Percentiles rank a stretch among this genome's conserved stretches.
Conservation (phyloP, 164 flowering plant species). For the Umbilicus rupestris region DNA sequence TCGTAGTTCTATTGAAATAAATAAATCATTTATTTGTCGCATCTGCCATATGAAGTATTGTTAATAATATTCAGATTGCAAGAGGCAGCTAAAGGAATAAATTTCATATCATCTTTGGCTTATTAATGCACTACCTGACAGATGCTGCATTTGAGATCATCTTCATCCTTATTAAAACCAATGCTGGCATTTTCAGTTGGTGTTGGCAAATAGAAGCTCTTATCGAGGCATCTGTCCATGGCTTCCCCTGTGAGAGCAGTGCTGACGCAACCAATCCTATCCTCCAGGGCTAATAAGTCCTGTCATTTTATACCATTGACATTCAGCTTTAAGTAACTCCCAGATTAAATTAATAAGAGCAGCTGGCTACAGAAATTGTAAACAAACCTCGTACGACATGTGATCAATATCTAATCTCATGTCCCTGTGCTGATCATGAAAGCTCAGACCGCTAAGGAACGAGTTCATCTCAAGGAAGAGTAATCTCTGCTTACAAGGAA, state of each 20-base stretch:
- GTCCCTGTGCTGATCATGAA: conserved; percentile 85
- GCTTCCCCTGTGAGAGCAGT: conserved; percentile 81
- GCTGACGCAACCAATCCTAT: conserved; percentile 90
- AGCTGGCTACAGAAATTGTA: background rate
- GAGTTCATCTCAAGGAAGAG: conserved; percentile 66
- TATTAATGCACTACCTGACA: conserved; percentile 64
- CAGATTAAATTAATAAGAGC: background rate
- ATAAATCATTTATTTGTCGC: background rate
- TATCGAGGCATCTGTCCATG: conserved; percentile 48
- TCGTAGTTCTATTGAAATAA: too few species aligned
- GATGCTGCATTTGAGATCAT: conserved; percentile 78
- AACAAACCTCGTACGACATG: conserved; percentile 94
- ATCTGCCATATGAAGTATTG: background rate
- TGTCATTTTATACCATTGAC: conserved; percentile 18
- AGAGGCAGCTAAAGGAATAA: background rate
- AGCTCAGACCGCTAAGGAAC: conserved; percentile 51
- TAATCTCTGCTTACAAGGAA: conserved; percentile 43
- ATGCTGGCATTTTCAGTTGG: conserved; percentile 8
- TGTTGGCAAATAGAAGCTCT: conserved; percentile 29
- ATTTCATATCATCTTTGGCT: background rate
- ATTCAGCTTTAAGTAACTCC: background rate
- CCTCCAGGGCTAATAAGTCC: conserved; percentile 91
- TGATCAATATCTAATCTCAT: conserved; percentile 96
- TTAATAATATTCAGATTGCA: too few species aligned
- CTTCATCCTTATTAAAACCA: background rate